Base-by-base conservation (phyloP, 2,329 filamentous ascomycete species). In the Magnaporthiopsis rhizophila region DNA sequence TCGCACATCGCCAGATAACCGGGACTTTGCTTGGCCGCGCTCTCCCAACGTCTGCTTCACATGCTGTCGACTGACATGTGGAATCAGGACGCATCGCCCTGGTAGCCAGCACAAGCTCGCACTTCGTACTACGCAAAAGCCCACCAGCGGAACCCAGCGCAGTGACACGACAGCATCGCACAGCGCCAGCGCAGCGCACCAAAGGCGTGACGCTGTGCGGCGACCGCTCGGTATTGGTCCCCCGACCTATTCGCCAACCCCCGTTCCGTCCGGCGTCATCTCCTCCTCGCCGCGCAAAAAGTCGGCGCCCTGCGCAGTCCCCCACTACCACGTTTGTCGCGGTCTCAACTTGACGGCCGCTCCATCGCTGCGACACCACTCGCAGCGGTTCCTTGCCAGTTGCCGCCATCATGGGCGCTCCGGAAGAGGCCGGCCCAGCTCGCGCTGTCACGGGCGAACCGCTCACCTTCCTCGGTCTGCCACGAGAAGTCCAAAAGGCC, bases 401-500 rank as follows among this genome's bases (percentile, higher is more conserved):
- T 11, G 9, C 57, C 30, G 57, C 5, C 26, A 58, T 4, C 24
- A 58, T 58, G 57, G 30, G 57, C 45, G 45, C n/a, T 53, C 45
- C 45, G 18, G 45, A 53, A 53, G 21, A 53, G 45, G 45, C 45
- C 9, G 45, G 21, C n/a, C 6, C 45, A 24, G n/a, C 45, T 53
- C 45, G 45, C 45, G 26, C 26, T 11, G 57, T 18, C 24, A 18
- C 24, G 30, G 57, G 57, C 12, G 58, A 60, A 38, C 61, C 26
- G 24, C 70, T 74, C 62, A 69, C 68, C 26, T 77, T 83, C 66
- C 71, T 80, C 61, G 73, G 76, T 66, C 71, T 83, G 36, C 81
- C 81, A 9, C 68, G 73, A 21, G 82, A 84, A 70, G 79, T 80
- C 0, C 79, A 82, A 66, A 76, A 76, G 64, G 79, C 81, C 30